Percentiles rank a stretch among this genome's conserved stretches.
phyloP scores from a whole-genome alignment of 306 rosid genomes.

The Vigna unguiculata region DNA sequence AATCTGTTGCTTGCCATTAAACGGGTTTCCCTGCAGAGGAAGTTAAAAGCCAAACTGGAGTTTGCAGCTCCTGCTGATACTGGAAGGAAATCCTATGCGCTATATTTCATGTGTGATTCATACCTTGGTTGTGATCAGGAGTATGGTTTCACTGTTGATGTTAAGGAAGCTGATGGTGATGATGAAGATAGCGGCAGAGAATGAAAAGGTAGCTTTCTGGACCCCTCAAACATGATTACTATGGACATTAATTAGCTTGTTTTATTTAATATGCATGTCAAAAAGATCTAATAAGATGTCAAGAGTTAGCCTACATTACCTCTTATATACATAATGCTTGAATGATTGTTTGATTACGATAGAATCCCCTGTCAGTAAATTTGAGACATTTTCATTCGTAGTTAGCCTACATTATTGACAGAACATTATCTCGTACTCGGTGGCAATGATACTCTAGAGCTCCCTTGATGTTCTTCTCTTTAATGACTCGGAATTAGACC shows the following conservation, averaged over 20 bases:
- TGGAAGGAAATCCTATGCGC: conserved; percentile 75
- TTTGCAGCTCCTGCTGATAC: conserved; percentile 76
- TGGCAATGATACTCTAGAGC: neutral
- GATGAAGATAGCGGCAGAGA: conserved; percentile 58
- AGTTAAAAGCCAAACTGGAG: conserved; percentile 75
- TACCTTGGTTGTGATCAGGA: conserved; percentile 98
- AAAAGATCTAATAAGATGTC: conserved; percentile 15
- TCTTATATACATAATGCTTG: neutral
- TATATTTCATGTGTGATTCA: conserved; percentile 95
- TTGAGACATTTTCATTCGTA: neutral
- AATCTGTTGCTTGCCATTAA: conserved; percentile 83
- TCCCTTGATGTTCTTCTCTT: neutral
- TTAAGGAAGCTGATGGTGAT: conserved; percentile 58
- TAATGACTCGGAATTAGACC: neutral
- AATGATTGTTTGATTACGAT: neutral
- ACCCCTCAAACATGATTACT: neutral
- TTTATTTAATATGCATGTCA: neutral
- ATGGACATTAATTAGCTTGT: conserved; percentile 3
- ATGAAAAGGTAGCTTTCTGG: conserved; percentile 40
- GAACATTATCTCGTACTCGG: neutral
- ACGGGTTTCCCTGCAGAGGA: conserved; percentile 76
- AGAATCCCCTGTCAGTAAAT: neutral
- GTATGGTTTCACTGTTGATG: conserved; percentile 68
- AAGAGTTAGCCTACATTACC: too few relatives aligned
- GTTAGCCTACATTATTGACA: neutral